Evolutionary conservation across 768 basidiomycete genomes (phyloP).

Genomic region (Trametopsis cervina): DNA sequence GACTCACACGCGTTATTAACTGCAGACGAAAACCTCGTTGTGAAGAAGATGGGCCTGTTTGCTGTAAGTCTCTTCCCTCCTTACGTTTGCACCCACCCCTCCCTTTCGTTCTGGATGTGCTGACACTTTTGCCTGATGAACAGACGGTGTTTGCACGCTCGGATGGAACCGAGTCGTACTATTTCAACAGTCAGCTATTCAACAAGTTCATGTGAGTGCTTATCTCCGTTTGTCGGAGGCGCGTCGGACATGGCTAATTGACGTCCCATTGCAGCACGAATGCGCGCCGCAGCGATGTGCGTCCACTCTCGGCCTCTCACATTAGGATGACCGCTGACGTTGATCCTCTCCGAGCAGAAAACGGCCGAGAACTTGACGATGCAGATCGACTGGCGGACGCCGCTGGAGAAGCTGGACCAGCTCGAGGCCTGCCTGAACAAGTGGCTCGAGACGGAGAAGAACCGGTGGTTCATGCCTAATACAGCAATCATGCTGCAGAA

Average conservation of each 20-base stretch:
- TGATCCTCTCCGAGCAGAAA: conserved; percentile 34
- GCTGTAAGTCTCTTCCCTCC: conserved; percentile 42
- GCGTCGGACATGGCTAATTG: conserved; percentile 1
- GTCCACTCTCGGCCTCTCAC: conserved; percentile 15
- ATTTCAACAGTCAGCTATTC: conserved; percentile 74
- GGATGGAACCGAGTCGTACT: conserved; percentile 76
- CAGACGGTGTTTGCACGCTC: conserved; percentile 64
- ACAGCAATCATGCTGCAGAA: conserved; percentile 58
- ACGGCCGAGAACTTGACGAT: conserved; percentile 60
- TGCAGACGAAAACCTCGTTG: conserved; percentile 59
- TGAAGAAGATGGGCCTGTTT: conserved; percentile 77
- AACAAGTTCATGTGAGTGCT: conserved; percentile 60
- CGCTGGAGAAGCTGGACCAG: conserved; percentile 61
- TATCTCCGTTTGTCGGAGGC: neutral
- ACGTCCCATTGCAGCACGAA: conserved; percentile 45
- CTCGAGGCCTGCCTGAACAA: conserved; percentile 62
- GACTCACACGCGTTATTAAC: conserved; percentile 2
- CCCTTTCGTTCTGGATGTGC: neutral
- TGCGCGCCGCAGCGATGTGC: conserved; percentile 61
- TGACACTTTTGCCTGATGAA: neutral
- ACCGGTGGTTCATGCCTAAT: conserved; percentile 68
- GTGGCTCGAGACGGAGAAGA: conserved; percentile 75
- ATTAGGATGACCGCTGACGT: too few relatives aligned
- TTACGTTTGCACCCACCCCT: neutral
- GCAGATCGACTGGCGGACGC: conserved; percentile 73